phyloP scores from a whole-genome alignment of 148 eudicot genomes.

The Rhododendron kiyosumense region DNA sequence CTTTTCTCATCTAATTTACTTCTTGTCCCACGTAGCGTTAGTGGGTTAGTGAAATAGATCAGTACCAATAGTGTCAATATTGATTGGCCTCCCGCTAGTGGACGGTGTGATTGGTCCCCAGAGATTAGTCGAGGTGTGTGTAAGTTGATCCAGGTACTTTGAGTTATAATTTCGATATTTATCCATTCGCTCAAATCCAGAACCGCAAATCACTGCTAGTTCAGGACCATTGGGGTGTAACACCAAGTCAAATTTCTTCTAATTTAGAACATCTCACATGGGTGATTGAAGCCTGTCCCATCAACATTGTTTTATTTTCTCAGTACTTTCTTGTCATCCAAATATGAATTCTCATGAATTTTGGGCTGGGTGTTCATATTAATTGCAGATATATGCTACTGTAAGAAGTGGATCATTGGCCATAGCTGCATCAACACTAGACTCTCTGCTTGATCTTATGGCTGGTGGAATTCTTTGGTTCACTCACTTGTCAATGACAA shows the following conservation, averaged over 20 bases:
- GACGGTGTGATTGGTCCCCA: not conserved
- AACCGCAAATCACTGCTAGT: not conserved
- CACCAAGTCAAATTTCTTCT: not conserved
- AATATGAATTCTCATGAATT: not conserved
- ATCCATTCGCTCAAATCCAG: not conserved
- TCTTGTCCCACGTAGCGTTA: not conserved
- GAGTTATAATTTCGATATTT: no score
- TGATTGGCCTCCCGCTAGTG: not conserved
- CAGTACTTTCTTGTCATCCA: not conserved
- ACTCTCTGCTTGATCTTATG: slow-evolving; percentile 69
- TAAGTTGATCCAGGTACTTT: not conserved
- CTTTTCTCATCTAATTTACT: not conserved
- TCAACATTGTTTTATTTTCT: not conserved
- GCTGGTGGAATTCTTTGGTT: slow-evolving; percentile 78
- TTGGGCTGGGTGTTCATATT: not conserved
- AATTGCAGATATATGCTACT: slow-evolving; percentile 60
- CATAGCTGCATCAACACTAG: slow-evolving; percentile 74
- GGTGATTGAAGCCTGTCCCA: not conserved
- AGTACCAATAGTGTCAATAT: not conserved
- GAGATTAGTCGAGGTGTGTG: not conserved
- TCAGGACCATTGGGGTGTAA: not conserved
- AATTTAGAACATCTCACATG: not conserved
- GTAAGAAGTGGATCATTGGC: slow-evolving; percentile 65
- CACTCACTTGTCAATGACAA: slow-evolving; percentile 70
- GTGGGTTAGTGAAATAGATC: not conserved